These are phyloP conservation scores for Primulina tabacum DNA, from an alignment of 257 asterid genomes.

Conservation along the genomic window DNA sequence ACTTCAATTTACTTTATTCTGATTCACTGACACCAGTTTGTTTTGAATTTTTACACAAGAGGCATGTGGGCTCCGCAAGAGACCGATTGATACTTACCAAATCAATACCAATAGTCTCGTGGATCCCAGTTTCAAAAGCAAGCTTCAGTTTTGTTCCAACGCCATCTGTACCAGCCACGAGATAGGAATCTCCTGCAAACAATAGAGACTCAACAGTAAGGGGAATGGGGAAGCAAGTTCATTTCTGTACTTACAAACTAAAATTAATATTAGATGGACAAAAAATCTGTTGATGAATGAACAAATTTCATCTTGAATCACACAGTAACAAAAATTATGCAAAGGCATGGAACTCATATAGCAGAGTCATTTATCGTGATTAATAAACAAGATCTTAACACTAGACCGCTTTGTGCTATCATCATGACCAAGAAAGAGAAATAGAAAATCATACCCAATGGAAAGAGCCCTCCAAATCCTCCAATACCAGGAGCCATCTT, in stretches of 20 bases:
- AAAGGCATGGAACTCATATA: not conserved
- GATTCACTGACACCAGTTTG: too few relatives aligned
- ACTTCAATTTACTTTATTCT: too few relatives aligned
- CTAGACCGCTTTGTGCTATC: not conserved
- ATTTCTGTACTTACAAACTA: not conserved
- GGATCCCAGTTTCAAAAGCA: slow-evolving; percentile 95
- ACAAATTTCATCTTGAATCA: not conserved
- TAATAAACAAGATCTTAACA: slow-evolving; percentile 5
- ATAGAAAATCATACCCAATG: slow-evolving; percentile 52
- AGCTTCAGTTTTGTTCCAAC: slow-evolving; percentile 94
- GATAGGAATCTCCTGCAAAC: slow-evolving; percentile 75
- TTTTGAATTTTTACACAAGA: too few relatives aligned
- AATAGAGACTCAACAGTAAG: not conserved
- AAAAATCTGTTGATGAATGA: not conserved
- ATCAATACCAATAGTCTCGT: slow-evolving; percentile 94
- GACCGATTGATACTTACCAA: slow-evolving; percentile 42
- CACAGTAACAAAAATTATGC: not conserved
- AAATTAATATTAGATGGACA: not conserved
- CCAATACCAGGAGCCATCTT: slow-evolving; percentile 98
- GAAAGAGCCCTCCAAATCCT: slow-evolving; percentile 96
- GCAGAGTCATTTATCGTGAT: not conserved
- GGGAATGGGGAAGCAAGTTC: not conserved
- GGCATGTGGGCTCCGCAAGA: not conserved
- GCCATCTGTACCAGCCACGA: slow-evolving; percentile 98
- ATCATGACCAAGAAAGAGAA: not conserved